Base-by-base conservation (phyloP, 1,284 basidiomycete species). In the Austroboletus olivaceoglutinosus region DNA sequence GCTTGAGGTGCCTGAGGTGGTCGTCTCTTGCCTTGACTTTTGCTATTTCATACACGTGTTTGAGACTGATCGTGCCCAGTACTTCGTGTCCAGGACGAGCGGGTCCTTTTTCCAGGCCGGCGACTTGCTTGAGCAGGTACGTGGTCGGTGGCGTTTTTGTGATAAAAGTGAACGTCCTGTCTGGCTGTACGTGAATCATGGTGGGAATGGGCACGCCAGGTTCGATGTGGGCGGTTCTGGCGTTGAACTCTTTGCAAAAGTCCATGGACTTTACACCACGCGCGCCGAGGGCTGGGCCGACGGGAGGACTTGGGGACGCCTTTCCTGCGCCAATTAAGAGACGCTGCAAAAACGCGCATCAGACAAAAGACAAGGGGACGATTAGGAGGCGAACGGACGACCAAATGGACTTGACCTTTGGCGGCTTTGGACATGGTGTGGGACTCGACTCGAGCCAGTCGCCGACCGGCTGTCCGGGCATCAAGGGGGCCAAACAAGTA, bases 241-340 rank as follows among this genome's bases (percentile, higher is more conserved):
- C 93, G 71, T 93, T 94, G 76, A 92, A 97, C 69, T 96, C 93
- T 70, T 98, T 99, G 77, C 94, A 97, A 70, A 99, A 99, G 75
- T 99, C 97, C 87, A 99, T 99, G 18, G 95, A 96, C 75, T 98
- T 98, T 59, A 99, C 94, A 64, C 97, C 97, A 67, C 93, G 87
- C 58, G 97, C 95, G 77, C 97, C 97, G 47, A 98, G 84, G 19
- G 95, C 95, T 48, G 97, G 96, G 61, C 96, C 97, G 47, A 99
- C 91, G 18, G 96, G 96, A 43, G 96, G 96, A 49, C 93, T 93
- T 19, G 96, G 95, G 22, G 93, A 88, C 31, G 96, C 96, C 70
- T 98, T 98, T 38, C 94, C 95, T 31, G 96, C 96, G 45, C 88
- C 85, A 47, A 98, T 86, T 45, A 98, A 77, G 47, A 98, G 78